These are phyloP conservation scores for Venustampulla echinocandica DNA, from an alignment of 495 filamentous ascomycete genomes.

Conservation along the genomic window DNA sequence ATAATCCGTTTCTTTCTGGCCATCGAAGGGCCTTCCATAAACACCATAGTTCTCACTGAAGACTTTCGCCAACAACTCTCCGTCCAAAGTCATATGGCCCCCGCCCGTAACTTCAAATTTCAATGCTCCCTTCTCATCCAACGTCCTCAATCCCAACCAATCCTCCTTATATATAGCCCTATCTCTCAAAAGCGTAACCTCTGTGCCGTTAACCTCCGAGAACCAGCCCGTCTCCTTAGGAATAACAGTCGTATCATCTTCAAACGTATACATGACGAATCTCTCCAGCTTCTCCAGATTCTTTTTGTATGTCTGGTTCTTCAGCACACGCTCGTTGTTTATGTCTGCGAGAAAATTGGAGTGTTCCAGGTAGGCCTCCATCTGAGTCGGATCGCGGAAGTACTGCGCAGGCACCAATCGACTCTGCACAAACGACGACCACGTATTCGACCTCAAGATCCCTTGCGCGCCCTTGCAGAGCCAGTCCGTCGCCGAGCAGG, in stretches of 20 bases:
- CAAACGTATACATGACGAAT: conserved; percentile 87
- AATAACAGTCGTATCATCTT: conserved; percentile 74
- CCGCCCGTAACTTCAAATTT: conserved; percentile 64
- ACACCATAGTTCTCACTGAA: conserved; percentile 70
- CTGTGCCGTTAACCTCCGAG: conserved; percentile 68
- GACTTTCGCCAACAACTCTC: conserved; percentile 52
- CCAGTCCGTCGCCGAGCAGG: conserved; percentile 57
- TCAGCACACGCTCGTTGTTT: conserved; percentile 78
- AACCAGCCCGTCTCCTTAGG: conserved; percentile 93
- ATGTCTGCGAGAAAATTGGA: conserved; percentile 97
- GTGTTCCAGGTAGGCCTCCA: conserved; percentile 66
- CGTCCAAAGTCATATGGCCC: conserved; percentile 73
- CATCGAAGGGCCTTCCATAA: conserved; percentile 25
- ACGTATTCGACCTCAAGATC: conserved; percentile 63
- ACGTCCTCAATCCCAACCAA: conserved; percentile 77
- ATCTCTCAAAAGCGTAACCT: conserved; percentile 60
- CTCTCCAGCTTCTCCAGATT: conserved; percentile 62
- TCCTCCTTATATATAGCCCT: conserved; percentile 77
- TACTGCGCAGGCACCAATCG: conserved; percentile 91
- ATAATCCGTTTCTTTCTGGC: conserved; percentile 1
- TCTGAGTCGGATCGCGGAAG: conserved; percentile 65
- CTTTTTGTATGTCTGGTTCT: conserved; percentile 66
- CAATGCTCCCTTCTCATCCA: conserved; percentile 74
- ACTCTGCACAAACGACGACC: conserved; percentile 65
- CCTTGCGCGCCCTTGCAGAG: conserved; percentile 69